These are phyloP conservation scores for Beauveria scarabaeidicola DNA, from an alignment of 2,329 filamentous ascomycete species.

Conservation along the genomic window DNA sequence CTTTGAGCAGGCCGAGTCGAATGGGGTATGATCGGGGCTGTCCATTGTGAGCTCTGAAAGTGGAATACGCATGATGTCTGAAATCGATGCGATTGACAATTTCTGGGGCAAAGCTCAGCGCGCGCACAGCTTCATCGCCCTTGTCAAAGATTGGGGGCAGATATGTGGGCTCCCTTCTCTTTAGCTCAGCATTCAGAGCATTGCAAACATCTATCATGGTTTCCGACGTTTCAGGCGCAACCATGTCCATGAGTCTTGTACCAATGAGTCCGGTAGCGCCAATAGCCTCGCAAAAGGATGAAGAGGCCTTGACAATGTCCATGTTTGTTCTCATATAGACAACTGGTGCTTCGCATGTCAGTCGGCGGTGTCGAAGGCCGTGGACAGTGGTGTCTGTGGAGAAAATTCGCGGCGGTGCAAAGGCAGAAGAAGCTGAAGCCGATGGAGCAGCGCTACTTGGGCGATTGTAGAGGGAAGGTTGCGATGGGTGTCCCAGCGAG, in stretches of 20 bases:
- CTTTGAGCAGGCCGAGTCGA: constrained; percentile 49
- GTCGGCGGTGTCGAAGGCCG: not conserved
- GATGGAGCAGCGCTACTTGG: not conserved
- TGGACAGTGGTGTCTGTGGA: not conserved
- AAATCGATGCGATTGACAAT: constrained; percentile 44
- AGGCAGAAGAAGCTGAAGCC: not conserved
- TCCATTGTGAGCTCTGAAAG: constrained; percentile 44
- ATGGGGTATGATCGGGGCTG: constrained; percentile 41
- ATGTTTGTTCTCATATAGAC: constrained; percentile 52
- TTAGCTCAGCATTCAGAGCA: constrained; percentile 49
- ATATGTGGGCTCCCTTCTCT: constrained; percentile 51
- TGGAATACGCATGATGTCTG: constrained; percentile 46
- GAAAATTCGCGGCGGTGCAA: not conserved
- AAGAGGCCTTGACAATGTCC: constrained; percentile 49
- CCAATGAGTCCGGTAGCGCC: constrained; percentile 37
- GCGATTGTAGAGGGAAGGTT: not conserved
- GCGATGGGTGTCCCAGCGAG: not conserved
- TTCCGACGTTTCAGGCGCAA: constrained; percentile 42
- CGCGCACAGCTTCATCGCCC: constrained; percentile 46
- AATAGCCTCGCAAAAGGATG: constrained; percentile 46
- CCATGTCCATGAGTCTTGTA: constrained; percentile 45
- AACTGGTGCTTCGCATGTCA: constrained; percentile 35
- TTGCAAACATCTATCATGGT: constrained; percentile 42
- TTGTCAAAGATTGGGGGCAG: constrained; percentile 54
- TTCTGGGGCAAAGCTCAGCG: constrained; percentile 44